phyloP scores from a whole-genome alignment of 2,329 filamentous ascomycete genomes.

The Rhynchosporium agropyri region DNA sequence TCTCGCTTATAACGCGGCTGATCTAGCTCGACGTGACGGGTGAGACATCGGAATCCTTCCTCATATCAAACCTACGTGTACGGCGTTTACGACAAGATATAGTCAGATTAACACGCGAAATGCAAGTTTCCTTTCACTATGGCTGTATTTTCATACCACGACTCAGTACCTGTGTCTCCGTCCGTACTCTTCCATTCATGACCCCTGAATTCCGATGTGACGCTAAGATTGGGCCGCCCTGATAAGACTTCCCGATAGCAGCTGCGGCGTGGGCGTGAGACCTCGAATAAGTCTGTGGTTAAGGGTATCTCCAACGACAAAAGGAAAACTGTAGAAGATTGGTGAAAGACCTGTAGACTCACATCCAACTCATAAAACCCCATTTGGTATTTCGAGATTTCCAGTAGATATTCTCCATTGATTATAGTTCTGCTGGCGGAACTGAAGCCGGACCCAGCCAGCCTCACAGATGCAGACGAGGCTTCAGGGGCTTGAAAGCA shows the following conservation, averaged over 20 bases:
- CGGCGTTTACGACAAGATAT: not conserved
- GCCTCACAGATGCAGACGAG: constrained; percentile 4
- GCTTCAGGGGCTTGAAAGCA: constrained; percentile 11
- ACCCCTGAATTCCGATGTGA: not conserved
- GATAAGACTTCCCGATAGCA: not conserved
- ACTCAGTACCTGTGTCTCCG: not conserved
- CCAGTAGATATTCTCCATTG: not conserved
- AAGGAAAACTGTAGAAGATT: not conserved
- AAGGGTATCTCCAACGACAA: not conserved
- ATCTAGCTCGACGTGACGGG: not conserved
- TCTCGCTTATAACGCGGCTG: constrained; percentile 17
- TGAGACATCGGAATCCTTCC: not conserved
- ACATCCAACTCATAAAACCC: not conserved
- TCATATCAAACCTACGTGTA: not conserved
- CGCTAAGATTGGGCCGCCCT: constrained; percentile 14
- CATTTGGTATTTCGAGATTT: not conserved
- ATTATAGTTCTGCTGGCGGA: not conserved
- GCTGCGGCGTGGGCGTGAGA: not conserved
- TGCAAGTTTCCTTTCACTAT: not conserved
- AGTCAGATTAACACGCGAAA: not conserved
- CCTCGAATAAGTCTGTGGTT: not conserved
- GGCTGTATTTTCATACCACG: constrained; percentile 1
- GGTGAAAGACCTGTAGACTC: not conserved
- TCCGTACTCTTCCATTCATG: too few relatives aligned
- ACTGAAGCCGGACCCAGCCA: not conserved